Evolutionary conservation across 139 green algal genomes (phyloP), one percentile per base, ranked within the genome.

Genomic region (Trebouxia sp.): DNA sequence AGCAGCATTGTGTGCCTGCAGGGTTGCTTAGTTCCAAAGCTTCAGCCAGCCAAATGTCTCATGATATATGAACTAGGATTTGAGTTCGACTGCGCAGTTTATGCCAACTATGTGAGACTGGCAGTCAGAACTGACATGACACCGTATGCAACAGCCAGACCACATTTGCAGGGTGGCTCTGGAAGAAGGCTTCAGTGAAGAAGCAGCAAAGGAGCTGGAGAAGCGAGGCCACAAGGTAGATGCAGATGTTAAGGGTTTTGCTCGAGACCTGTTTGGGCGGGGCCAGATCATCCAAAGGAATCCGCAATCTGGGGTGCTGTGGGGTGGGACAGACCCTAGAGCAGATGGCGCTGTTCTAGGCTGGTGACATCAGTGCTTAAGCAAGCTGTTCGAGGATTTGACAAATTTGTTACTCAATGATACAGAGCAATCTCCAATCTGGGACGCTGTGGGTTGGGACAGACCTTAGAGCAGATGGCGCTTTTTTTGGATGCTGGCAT

Each of bases 401-500:
- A n/a, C n/a, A n/a, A n/a, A n/a, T n/a, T n/a, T n/a, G n/a, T n/a
- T n/a, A n/a, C n/a, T n/a, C n/a, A n/a, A 88, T 92, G 47, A 94
- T 94, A n/a, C n/a, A 81, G 53, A 81, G 87, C 10, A 75, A 92
- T 51, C 37, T 62, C 17, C 70, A 87, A 15, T 87, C 77, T 14
- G 89, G 91, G 0, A 85, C 92, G 56, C 83, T 95, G 69, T 91
- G 85, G 78, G 91, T 77, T 17, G 90, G 90, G 0, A 85, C 75
- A 45, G 91, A 95, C 45, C 86, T 88, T 7, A 82, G 91, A 12
- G 77, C 79, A 26, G 91, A 95, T 82, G 90, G 91, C 3, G 85
- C 83, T 43, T 87, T 85, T 14, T 69, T 92, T 70, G 90, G 76
- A 1, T 94, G 79, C 62, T 94, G 72, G 65, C 37, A 15, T 38